Conservation (phyloP, 2,329 filamentous ascomycete species). For the Neofusicoccum parvum region DNA sequence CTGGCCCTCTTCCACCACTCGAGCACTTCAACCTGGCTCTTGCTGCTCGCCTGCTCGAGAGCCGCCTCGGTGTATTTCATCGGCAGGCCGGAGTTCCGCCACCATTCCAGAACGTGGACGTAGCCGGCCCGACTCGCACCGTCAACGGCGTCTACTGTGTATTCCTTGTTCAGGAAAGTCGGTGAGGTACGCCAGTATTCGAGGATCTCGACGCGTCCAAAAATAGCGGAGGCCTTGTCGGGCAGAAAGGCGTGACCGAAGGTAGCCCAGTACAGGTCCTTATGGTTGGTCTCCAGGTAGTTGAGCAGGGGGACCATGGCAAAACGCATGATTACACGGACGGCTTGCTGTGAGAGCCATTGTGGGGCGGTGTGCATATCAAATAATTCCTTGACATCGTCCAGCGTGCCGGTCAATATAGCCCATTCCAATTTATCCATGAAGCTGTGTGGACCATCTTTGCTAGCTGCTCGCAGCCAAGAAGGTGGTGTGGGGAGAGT, state of each 20-base stretch:
- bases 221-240: slow-evolving; percentile 84
- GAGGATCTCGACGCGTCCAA: slow-evolving; percentile 79
- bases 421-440: slow-evolving; percentile 83
- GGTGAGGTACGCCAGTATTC: slow-evolving; percentile 89
- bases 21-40: slow-evolving; percentile 81
- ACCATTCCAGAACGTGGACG: slow-evolving; percentile 86
- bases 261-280: slow-evolving; percentile 81
- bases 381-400: slow-evolving; percentile 73
- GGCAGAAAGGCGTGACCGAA: slow-evolving; percentile 81
- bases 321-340: slow-evolving; percentile 91
- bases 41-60: slow-evolving; percentile 82
- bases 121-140: slow-evolving; percentile 85
- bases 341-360: slow-evolving; percentile 77
- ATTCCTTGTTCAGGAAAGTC: slow-evolving; percentile 83
- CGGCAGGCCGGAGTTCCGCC: slow-evolving; percentile 77
- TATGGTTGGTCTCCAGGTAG: slow-evolving; percentile 67
- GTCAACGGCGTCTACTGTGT: slow-evolving; percentile 82
- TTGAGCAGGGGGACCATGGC: slow-evolving; percentile 77
- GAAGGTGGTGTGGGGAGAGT: slow-evolving; percentile 71
- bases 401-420: slow-evolving; percentile 71
- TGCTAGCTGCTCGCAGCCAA: slow-evolving; percentile 67
- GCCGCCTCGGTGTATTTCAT: slow-evolving; percentile 85
- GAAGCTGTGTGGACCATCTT: slow-evolving; percentile 69
- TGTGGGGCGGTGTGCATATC: slow-evolving; percentile 68
- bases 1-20: slow-evolving; percentile 89